Evolutionary conservation across 2,329 filamentous ascomycete species (phyloP), one percentile per base, ranked within the genome.

Genomic region (Tolypocladium cylindrosporum): DNA sequence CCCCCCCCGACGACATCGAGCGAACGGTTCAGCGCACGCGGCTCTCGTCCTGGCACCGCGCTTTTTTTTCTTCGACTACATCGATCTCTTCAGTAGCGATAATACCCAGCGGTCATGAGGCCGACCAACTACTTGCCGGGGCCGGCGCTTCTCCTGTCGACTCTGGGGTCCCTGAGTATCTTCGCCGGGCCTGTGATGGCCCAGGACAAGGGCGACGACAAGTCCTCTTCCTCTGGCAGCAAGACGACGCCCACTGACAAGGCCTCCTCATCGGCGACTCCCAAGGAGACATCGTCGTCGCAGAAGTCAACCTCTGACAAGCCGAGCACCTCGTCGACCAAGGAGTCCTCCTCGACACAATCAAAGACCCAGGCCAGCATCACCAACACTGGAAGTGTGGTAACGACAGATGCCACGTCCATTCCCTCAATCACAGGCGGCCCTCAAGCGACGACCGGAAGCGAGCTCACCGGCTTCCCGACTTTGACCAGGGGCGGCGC

Each of bases 401-500:
- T 37, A 2, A 55, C 58, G 31, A 50, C 45, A 16, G 56, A 57
- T 11, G 36, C 58, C 52, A 60, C 63, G 27, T 55, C 40, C 41
- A 58, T 59, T 48, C 63, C 61, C 51, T 57, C 57, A 40, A 65
- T 69, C 58, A 65, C 65, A 14, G 62, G 62, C 34, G 59, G 61
- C 24, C 54, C 61, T 4, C 24, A 55, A 8, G 41, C 63, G 8
- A 62, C 62, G 7, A 62, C 61, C 27, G 64, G 63, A 13, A 63
- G 61, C 31, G 63, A 63, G 27, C 60, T 68, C 31, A 73, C 68
- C 31, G 68, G 65, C 54, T 67, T 79, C 53, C 77, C 79, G 1
- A 75, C 74, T 2, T 68, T 80, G 61, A 75, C 77, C 37, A 68
- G 68, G 55, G 61, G 69, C 55, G 71, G 66, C 16, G 61, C 66